These are phyloP conservation scores for Russula griseocarnosa DNA, from an alignment of 768 basidiomycete genomes.

Conservation along the genomic window DNA sequence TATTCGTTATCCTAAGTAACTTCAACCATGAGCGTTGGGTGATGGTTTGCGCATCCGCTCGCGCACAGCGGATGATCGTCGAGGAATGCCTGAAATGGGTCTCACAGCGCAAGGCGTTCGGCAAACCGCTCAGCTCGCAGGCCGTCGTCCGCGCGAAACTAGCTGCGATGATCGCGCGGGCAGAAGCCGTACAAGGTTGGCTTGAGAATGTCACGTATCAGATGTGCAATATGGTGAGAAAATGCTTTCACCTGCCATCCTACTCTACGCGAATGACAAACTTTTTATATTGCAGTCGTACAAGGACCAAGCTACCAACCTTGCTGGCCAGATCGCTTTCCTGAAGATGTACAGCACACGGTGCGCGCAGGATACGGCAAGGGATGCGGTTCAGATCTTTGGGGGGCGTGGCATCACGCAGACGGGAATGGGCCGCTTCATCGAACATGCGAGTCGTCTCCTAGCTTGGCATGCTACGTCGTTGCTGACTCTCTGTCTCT, in stretches of 20 bases:
- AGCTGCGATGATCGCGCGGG: conserved; percentile 81
- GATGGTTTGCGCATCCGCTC: conserved; percentile 70
- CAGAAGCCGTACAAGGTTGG: conserved; percentile 79
- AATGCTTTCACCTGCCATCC: not conserved
- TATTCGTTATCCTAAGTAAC: conserved; percentile 69
- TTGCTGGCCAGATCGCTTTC: conserved; percentile 80
- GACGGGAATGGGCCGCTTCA: conserved; percentile 74
- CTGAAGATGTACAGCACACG: conserved; percentile 75
- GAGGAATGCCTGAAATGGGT: conserved; percentile 81
- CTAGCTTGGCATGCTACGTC: not conserved
- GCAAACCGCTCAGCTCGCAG: conserved; percentile 77
- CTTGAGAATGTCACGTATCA: conserved; percentile 84
- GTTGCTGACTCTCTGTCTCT: not conserved
- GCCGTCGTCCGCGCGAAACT: conserved; percentile 88
- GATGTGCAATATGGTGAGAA: conserved; percentile 73
- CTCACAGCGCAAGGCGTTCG: conserved; percentile 87
- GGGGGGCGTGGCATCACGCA: conserved; percentile 84
- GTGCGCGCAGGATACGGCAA: conserved; percentile 71
- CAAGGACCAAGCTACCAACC: conserved; percentile 63
- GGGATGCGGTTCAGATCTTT: conserved; percentile 81
- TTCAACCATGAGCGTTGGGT: conserved; percentile 97
- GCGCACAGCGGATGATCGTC: conserved; percentile 59
- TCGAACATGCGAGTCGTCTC: conserved; percentile 58
- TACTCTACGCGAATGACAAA: conserved; percentile 12
- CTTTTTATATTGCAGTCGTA: conserved; percentile 46